phyloP scores from a whole-genome alignment of 139 green algal genomes.

The Closterium sp. region DNA sequence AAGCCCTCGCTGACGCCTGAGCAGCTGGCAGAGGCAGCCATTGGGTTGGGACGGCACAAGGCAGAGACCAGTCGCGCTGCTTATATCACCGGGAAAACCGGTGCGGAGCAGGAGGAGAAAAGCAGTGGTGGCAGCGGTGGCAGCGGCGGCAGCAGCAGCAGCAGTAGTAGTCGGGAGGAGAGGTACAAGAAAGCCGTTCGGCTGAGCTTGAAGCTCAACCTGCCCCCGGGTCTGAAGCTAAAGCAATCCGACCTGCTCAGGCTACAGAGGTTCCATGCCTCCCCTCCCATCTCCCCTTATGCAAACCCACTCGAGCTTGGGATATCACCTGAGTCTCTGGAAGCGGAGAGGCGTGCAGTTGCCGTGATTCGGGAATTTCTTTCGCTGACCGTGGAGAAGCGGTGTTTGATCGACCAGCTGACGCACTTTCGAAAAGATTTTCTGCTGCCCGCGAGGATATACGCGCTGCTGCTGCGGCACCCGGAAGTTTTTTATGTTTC shows the following conservation, averaged over 20 bases:
- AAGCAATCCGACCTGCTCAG: constrained; percentile 15
- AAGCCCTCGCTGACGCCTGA: background rate
- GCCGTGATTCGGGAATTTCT: constrained; percentile 35
- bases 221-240: constrained; percentile 22
- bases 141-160: background rate
- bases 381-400: constrained; percentile 37
- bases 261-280: constrained; percentile 18
- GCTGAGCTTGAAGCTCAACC: constrained; percentile 16
- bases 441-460: background rate
- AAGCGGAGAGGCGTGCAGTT: constrained; percentile 29
- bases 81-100: background rate
- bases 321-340: background rate
- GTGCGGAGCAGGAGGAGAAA: background rate
- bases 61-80: background rate
- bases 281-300: constrained; percentile 30
- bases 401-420: constrained; percentile 42
- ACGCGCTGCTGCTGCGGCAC: constrained; percentile 22
- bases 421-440: constrained; percentile 44
- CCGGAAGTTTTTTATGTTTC: constrained; percentile 46
- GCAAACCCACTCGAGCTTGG: background rate
- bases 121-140: background rate
- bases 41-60: background rate
- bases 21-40: background rate
- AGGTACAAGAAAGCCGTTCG: background rate
- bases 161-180: background rate